Conservation (phyloP, 768 basidiomycete species). For the Hypsizygus marmoreus region DNA sequence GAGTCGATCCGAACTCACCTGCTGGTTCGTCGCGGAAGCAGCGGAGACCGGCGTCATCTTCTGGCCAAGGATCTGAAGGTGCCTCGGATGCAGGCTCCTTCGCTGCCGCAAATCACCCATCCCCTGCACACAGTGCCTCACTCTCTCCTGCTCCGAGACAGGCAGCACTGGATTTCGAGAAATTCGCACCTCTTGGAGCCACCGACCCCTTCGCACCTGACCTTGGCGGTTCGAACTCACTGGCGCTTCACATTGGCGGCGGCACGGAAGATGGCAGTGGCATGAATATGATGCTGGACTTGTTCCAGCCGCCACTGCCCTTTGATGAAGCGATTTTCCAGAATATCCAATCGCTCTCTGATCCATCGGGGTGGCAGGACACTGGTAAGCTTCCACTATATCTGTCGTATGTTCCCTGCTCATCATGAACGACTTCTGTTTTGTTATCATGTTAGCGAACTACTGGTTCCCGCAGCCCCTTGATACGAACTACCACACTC, state of each 20-base stretch:
- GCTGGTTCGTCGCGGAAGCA: slow-evolving; percentile 10
- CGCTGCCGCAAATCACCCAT: slow-evolving; percentile 34
- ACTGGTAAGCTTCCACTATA: no score
- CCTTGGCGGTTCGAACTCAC: slow-evolving; percentile 12
- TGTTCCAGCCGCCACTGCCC: slow-evolving; percentile 55
- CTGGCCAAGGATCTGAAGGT: slow-evolving; percentile 22
- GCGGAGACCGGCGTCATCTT: slow-evolving; percentile 14
- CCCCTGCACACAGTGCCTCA: slow-evolving; percentile 43
- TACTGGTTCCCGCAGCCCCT: slow-evolving; percentile 43
- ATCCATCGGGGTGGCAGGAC: slow-evolving; percentile 57
- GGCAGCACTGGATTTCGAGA: slow-evolving; percentile 48
- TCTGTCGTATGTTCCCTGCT: slow-evolving; percentile 46
- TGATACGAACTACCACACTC: slow-evolving; percentile 29
- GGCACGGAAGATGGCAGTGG: slow-evolving; percentile 20
- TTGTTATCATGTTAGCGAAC: slow-evolving; percentile 22
- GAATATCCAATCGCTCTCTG: slow-evolving; percentile 58
- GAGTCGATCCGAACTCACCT: slow-evolving; percentile 27
- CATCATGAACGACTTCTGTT: background rate
- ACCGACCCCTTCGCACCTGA: slow-evolving; percentile 43
- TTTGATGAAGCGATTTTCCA: slow-evolving; percentile 64
- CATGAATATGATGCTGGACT: slow-evolving; percentile 34
- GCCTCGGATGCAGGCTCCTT: slow-evolving; percentile 12
- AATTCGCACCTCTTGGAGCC: slow-evolving; percentile 43
- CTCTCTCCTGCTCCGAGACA: slow-evolving; percentile 49
- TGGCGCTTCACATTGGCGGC: slow-evolving; percentile 17